Evolutionary conservation across 108 stramenopile genomes (phyloP), one percentile per base, ranked within the genome.

Genomic region (Cyclostephanos tholiformis): DNA sequence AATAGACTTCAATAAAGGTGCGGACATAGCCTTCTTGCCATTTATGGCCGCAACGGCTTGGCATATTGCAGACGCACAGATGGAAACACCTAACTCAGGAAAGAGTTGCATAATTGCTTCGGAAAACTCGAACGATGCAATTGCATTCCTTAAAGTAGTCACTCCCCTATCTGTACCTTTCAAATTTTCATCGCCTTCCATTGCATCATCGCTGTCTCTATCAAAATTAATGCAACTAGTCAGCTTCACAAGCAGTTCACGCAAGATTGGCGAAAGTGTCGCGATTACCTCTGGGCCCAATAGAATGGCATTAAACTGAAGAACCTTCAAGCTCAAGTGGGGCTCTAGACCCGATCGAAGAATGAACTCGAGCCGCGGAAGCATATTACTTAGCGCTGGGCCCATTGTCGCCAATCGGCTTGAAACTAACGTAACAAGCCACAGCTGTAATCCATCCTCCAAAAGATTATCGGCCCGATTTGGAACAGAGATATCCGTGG

Each of bases 401-500:
- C 77, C 69, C 77, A 78, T 74, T 3, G 72, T 78, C 6, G 63
- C 32, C 25, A 78, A 25, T 67, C 77, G 65, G 20, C 63, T 65
- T 17, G 72, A 67, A 16, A 78, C 38, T 50, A 74, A 26, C 22
- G 58, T 68, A 6, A 78, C 77, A 35, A 78, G 52, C 77, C 77
- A 78, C 12, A 78, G 71, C 30, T 72, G 38, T 16, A 78, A 44
- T 32, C 77, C 77, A 59, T 78, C 77, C 20, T 78, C 77, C 51
- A 78, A 26, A 0, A 78, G 46, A n/a, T 63, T 78, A 22, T 78
- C 77, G 14, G 77, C 77, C 38, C 77, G 48, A 51, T 78, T 65
- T 8, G 67, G 66, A 25, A 67, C 72, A 12, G 20, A 67, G 23
- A 78, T 74, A 32, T 78, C 77, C 7, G 77, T 78, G 65, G 71